These are phyloP conservation scores for Penicillium bialowiezense DNA, from an alignment of 495 filamentous ascomycete species.

Conservation along the genomic window DNA sequence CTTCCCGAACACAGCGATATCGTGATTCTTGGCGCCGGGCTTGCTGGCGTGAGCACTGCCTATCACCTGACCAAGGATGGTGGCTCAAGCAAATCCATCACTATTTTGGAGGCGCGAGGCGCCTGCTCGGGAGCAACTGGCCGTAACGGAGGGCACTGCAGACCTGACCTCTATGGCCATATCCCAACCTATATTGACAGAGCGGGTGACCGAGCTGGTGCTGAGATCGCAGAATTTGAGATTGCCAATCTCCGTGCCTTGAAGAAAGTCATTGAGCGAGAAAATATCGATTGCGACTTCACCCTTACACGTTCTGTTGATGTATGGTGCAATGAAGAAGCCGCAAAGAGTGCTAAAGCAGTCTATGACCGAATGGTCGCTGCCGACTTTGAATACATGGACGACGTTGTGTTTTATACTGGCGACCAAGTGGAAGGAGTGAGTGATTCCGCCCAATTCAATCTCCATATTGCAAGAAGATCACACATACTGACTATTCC, in stretches of 20 bases:
- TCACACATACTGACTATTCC: background rate
- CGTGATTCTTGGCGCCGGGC: constrained; percentile 70
- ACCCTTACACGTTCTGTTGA: constrained; percentile 34
- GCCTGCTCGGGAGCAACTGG: constrained; percentile 41
- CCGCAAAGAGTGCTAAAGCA: constrained; percentile 25
- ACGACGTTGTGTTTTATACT: constrained; percentile 27
- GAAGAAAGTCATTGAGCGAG: constrained; percentile 30
- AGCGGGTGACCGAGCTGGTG: constrained; percentile 15
- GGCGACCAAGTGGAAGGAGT: constrained; percentile 30
- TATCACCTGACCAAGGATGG: constrained; percentile 51
- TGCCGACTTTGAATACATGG: constrained; percentile 23
- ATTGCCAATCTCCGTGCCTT: constrained; percentile 28
- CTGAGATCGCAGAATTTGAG: constrained; percentile 31
- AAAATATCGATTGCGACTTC: constrained; percentile 42
- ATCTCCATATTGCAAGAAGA: too few species aligned
- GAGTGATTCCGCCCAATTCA: too few species aligned
- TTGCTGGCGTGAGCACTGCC: constrained; percentile 61
- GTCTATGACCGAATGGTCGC: constrained; percentile 27
- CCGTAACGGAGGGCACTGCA: constrained; percentile 35
- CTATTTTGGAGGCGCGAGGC: constrained; percentile 37
- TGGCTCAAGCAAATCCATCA: constrained; percentile 18
- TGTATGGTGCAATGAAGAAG: constrained; percentile 32
- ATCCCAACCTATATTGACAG: constrained; percentile 29
- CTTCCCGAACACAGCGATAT: constrained; percentile 53
- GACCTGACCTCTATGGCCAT: constrained; percentile 32